Evolutionary conservation across 768 basidiomycete species (phyloP).

Genomic region (Crassisporium funariophilum): DNA sequence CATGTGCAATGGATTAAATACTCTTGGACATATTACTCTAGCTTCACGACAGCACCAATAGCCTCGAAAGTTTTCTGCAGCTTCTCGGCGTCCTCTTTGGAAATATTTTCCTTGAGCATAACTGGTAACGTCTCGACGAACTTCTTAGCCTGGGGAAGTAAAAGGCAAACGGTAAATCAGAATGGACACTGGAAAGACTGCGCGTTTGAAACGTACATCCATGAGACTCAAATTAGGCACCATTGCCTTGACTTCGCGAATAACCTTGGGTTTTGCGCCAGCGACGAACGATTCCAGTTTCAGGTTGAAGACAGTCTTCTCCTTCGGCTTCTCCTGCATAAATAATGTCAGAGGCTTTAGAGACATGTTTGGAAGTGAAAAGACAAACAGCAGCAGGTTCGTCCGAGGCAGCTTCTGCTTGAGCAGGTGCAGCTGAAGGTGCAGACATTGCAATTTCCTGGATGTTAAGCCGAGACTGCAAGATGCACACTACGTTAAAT

Average conservation of each 20-base stretch:
- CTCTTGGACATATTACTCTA: constrained; percentile 60
- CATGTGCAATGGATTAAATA: constrained; percentile 20
- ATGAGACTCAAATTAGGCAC: constrained; percentile 96
- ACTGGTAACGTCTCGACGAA: constrained; percentile 96
- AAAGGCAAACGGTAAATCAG: not conserved
- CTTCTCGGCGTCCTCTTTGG: constrained; percentile 98
- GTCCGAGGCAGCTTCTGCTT: constrained; percentile 57
- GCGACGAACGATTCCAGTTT: constrained; percentile 95
- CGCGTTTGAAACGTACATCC: constrained; percentile 75
- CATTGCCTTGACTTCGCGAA: constrained; percentile 95
- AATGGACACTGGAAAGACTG: not conserved
- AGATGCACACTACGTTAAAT: not conserved
- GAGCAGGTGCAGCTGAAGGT: constrained; percentile 59
- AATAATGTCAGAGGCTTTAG: not conserved
- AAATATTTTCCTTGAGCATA: constrained; percentile 88
- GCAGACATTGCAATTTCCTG: constrained; percentile 95
- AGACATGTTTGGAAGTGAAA: constrained; percentile 1
- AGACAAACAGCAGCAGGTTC: constrained; percentile 65
- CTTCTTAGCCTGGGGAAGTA: constrained; percentile 84
- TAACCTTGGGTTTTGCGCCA: constrained; percentile 91
- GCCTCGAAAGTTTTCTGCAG: constrained; percentile 87
- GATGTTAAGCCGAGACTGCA: constrained; percentile 88
- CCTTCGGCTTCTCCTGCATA: constrained; percentile 89
- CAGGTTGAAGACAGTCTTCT: constrained; percentile 97
- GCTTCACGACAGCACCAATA: constrained; percentile 83